A percentile compares a stretch with the other conserved stretches of the same genome.
These are phyloP conservation scores for Diospyros kaki DNA, from an alignment of 148 eudicot species.

Conservation along the genomic window DNA sequence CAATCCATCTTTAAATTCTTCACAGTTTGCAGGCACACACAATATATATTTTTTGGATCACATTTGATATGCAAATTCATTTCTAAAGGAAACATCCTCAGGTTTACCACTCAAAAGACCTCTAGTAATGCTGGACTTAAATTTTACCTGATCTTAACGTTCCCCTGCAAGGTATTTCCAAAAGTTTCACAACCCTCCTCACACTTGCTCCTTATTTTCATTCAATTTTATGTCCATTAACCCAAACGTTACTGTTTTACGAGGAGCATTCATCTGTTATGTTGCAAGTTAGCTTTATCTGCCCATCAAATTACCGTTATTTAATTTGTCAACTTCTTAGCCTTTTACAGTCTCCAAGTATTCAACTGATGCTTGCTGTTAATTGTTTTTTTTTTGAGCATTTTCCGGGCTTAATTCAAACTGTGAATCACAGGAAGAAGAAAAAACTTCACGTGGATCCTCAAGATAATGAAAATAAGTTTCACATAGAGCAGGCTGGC, in stretches of 20 bases:
- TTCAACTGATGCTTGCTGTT: conserved; percentile 2
- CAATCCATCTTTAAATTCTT: too few relatives aligned
- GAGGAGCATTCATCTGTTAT: neutral
- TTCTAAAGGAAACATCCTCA: neutral
- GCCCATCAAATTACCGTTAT: neutral
- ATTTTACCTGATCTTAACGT: neutral
- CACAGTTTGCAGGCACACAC: too few relatives aligned
- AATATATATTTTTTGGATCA: neutral
- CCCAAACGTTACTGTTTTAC: neutral
- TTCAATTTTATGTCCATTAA: neutral
- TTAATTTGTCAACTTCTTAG: neutral
- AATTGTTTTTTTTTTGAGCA: neutral
- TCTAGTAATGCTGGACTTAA: neutral
- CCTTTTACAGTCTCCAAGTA: neutral
- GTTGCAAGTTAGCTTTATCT: neutral
- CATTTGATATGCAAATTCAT: neutral
- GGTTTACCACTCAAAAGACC: neutral
- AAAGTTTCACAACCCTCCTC: neutral
- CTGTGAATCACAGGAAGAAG: conserved; percentile 48
- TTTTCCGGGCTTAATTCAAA: neutral
- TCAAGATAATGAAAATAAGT: conserved; percentile 24
- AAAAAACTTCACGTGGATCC: conserved; percentile 30
- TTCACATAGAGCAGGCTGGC: conserved; percentile 24
- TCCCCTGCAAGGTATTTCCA: neutral
- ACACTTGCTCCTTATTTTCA: neutral